Base-by-base conservation (phyloP, 2,329 filamentous ascomycete genomes). In the Colletotrichum euphorbiae region DNA sequence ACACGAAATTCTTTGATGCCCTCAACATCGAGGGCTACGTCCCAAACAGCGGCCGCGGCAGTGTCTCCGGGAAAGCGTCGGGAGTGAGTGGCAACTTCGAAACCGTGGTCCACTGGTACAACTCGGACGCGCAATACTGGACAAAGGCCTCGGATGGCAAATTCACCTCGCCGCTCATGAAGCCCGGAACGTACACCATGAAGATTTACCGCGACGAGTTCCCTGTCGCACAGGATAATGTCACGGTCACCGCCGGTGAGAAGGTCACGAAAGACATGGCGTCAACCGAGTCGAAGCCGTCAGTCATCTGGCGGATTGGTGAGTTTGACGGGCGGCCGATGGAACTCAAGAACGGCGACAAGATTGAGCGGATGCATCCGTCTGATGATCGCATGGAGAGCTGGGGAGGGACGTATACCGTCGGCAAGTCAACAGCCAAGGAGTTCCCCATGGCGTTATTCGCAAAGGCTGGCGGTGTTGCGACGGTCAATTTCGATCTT, bases 381-480 rank as follows among this genome's bases (percentile, higher is more conserved):
- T 82, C 82, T 0, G 86, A 88, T 72, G 76, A 75, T 3, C 81
- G 86, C 55, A 88, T 88, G 86, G 77, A 77, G 3, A 76, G 77
- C 6, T 88, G 86, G 86, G 80, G 79, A 2, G 73, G 81, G 8
- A 84, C 82, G 0, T 86, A 85, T 72, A 87, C 84, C 2, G 84
- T 87, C 1, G 85, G 85, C 12, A 81, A 80, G 4, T 84, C 82
- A 5, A 71, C 77, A 3, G 72, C 82, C 1, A 77, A 78, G 4
- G 80, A 81, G 12, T 85, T 88, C 68, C 87, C 87, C 2, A 89
- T 89, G 87, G 86, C 87, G 1, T 75, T 88, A 9, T 85, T 86
- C 73, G 83, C 85, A 69, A 76, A 75, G 40, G 77, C 81, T 17
- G 85, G 86, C 70, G 77, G 78, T 15, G 80, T 81, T 1, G 76